Conservation (phyloP, 2,329 filamentous ascomycete genomes). For the Microcyclospora tardicrescens region DNA sequence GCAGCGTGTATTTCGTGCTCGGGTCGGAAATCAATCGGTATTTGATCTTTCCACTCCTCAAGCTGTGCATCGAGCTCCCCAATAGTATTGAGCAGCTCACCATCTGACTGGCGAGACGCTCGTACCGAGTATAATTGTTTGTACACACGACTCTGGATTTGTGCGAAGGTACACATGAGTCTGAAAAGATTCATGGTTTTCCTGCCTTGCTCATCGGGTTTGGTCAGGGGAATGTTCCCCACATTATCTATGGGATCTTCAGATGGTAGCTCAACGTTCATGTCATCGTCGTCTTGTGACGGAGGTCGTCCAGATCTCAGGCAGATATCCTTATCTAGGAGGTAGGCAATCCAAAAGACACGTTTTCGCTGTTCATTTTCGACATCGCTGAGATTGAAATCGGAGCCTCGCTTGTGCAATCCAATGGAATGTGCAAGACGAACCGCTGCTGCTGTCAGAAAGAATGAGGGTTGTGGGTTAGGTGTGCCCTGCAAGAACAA, state of each 20-base stretch:
- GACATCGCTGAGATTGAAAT: slow-evolving; percentile 83
- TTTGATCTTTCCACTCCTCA: slow-evolving; percentile 92
- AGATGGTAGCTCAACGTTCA: slow-evolving; percentile 92
- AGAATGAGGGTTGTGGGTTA: slow-evolving; percentile 87
- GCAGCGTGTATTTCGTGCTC: slow-evolving; percentile 91
- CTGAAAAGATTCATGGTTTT: slow-evolving; percentile 92
- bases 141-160: slow-evolving; percentile 90
- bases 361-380: slow-evolving; percentile 83
- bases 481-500: slow-evolving; percentile 92
- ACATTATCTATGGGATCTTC: slow-evolving; percentile 85
- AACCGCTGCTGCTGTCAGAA: slow-evolving; percentile 82
- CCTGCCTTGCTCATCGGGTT: slow-evolving; percentile 50
- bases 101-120: slow-evolving; percentile 81
- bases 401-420: slow-evolving; percentile 81
- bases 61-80: slow-evolving; percentile 73
- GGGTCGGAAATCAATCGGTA: slow-evolving; percentile 90
- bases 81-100: slow-evolving; percentile 87
- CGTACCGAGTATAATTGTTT: slow-evolving; percentile 85
- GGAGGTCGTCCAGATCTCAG: slow-evolving; percentile 59
- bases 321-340: slow-evolving; percentile 62
- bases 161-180: slow-evolving; percentile 79
- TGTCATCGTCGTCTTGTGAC: slow-evolving; percentile 64
- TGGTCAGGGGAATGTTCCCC: slow-evolving; percentile 75
- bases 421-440: slow-evolving; percentile 87
- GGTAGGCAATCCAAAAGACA: slow-evolving; percentile 66